These are phyloP conservation scores for Penicillium riverlandense DNA, from an alignment of 495 filamentous ascomycete genomes.

Conservation along the genomic window DNA sequence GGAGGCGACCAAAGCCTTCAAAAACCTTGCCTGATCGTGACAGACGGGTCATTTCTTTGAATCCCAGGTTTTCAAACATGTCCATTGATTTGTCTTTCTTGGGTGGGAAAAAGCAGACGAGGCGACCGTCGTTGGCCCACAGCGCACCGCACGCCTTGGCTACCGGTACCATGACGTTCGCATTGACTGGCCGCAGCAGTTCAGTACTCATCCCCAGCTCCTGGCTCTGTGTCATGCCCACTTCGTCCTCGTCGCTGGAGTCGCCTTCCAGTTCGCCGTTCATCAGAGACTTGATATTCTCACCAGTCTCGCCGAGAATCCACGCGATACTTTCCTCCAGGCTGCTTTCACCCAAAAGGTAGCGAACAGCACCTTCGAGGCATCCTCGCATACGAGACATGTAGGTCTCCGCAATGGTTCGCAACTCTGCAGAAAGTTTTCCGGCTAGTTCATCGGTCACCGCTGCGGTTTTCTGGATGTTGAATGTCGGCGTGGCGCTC, in stretches of 20 bases:
- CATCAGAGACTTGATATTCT: slow-evolving; percentile 41
- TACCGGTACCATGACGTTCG: slow-evolving; percentile 69
- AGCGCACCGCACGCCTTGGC: slow-evolving; percentile 68
- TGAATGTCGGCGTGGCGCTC: slow-evolving; percentile 55
- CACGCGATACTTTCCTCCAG: slow-evolving; percentile 67
- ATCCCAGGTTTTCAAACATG: slow-evolving; percentile 53
- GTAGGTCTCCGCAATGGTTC: slow-evolving; percentile 62
- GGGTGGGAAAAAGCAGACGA: slow-evolving; percentile 83
- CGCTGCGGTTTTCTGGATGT: slow-evolving; percentile 69
- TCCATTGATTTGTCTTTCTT: slow-evolving; percentile 66
- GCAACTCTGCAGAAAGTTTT: slow-evolving; percentile 59
- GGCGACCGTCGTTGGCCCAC: slow-evolving; percentile 69
- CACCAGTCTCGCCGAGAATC: slow-evolving; percentile 44
- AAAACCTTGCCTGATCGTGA: slow-evolving; percentile 64
- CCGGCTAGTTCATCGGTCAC: slow-evolving; percentile 62
- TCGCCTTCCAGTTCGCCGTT: slow-evolving; percentile 57
- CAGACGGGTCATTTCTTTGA: slow-evolving; percentile 51
- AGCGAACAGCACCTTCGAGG: slow-evolving; percentile 73
- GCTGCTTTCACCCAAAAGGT: slow-evolving; percentile 75
- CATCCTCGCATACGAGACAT: slow-evolving; percentile 65
- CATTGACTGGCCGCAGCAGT: slow-evolving; percentile 49
- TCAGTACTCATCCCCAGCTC: slow-evolving; percentile 50
- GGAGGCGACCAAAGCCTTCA: slow-evolving; percentile 81
- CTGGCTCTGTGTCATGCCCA: slow-evolving; percentile 45
- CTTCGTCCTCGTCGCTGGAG: slow-evolving; percentile 85